A percentile compares a stretch with the other conserved stretches of the same genome.
These are phyloP conservation scores for Erysimum cheiri DNA, from an alignment of 441 rosid genomes.

Conservation along the genomic window DNA sequence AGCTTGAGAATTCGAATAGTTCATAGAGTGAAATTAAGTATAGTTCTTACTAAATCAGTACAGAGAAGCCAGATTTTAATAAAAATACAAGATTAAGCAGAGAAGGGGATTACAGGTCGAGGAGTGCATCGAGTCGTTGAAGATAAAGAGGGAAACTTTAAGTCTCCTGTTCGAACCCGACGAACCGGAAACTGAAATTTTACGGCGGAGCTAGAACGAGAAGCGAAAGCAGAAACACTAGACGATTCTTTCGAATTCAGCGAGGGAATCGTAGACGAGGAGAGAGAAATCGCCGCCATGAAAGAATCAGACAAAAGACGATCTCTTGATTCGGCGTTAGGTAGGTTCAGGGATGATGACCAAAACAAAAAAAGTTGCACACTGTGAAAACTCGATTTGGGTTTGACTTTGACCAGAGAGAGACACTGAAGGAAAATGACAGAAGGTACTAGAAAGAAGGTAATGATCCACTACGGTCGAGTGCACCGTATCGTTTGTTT, in stretches of 20 bases:
- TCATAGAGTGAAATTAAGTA: conserved; percentile 1
- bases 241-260: conserved; percentile 39
- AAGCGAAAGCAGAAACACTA: conserved; percentile 40
- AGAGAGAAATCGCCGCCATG: conserved; percentile 68
- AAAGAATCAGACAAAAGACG: conserved; percentile 18
- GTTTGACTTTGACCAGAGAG: neutral
- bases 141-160: conserved; percentile 42
- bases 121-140: conserved; percentile 52
- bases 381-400: conserved; percentile 1
- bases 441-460: conserved; percentile 6
- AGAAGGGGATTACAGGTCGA: conserved; percentile 40
- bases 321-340: conserved; percentile 1
- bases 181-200: conserved; percentile 48
- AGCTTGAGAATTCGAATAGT: neutral
- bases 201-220: conserved; percentile 51
- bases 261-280: conserved; percentile 53
- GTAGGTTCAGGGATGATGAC: conserved; percentile 14
- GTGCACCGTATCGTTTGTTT: neutral
- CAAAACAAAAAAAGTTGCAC: neutral
- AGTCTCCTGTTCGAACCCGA: conserved; percentile 46
- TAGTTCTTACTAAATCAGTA: neutral
- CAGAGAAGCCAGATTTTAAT: neutral
- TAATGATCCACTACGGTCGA: conserved; percentile 19
- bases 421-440: conserved; percentile 13
- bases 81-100: neutral